A percentile compares a stretch with the other conserved stretches of the same genome.
Evolutionary conservation across 192 early-diverging fungal species (phyloP).

Genomic region (Gorgonomyces haynaldii): DNA sequence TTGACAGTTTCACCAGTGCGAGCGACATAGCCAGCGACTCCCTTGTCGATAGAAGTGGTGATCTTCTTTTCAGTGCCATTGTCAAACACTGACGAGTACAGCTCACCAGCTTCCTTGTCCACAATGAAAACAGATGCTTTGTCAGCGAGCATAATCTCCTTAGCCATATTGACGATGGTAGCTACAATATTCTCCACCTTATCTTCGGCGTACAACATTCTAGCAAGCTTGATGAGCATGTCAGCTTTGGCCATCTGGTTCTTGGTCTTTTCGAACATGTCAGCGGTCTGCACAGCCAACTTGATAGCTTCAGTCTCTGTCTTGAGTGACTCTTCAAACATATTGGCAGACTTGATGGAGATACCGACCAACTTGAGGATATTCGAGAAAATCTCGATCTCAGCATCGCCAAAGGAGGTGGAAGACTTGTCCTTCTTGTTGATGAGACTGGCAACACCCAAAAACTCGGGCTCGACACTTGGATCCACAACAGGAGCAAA

Average conservation of each 20-base stretch:
- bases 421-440: too few species aligned
- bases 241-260: too few species aligned
- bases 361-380: too few species aligned
- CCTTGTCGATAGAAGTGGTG: neutral
- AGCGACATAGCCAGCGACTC: slow-evolving; percentile 10
- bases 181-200: neutral
- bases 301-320: neutral
- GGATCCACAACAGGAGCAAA: too few species aligned
- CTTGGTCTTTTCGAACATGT: neutral
- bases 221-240: neutral
- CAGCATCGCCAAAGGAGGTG: too few species aligned
- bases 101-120: slow-evolving; percentile 3
- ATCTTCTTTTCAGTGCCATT: slow-evolving; percentile 1
- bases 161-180: neutral
- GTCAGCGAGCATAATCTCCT: neutral
- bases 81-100: slow-evolving; percentile 11
- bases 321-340: neutral
- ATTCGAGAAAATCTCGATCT: too few species aligned
- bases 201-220: neutral
- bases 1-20: slow-evolving; percentile 12
- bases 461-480: too few species aligned
- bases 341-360: neutral
- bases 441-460: too few species aligned
- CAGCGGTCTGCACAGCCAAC: neutral
- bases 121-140: slow-evolving; percentile 3